Percentiles rank a stretch among this genome's conserved stretches.
phyloP scores from a whole-genome alignment of 1,284 basidiomycete species.

The Termitomyces sp. region DNA sequence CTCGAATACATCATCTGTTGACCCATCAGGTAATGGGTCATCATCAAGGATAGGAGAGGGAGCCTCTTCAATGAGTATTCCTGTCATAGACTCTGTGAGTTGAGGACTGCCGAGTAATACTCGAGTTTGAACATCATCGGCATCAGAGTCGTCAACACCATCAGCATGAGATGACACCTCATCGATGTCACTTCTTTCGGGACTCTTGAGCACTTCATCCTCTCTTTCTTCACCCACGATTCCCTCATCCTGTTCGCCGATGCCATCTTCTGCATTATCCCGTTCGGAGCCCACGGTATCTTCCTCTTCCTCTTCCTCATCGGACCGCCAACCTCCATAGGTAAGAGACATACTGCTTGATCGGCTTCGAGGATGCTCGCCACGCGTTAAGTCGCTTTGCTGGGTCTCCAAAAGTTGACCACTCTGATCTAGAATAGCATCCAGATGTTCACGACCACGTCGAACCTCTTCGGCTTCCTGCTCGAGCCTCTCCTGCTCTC shows the following conservation, averaged over 20 bases:
- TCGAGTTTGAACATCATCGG: conserved; percentile 22
- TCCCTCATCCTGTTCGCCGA: conserved; percentile 18
- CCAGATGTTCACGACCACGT: conserved; percentile 73
- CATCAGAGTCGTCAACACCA: conserved; percentile 2
- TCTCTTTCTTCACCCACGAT: conserved; percentile 24
- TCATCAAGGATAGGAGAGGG: neutral
- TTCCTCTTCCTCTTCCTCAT: conserved; percentile 29
- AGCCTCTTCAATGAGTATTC: neutral
- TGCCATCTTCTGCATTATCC: conserved; percentile 19
- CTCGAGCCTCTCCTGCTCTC: conserved; percentile 58
- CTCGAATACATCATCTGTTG: conserved; percentile 12
- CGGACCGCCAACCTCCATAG: conserved; percentile 32
- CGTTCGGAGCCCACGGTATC: conserved; percentile 21
- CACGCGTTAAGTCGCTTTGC: conserved; percentile 59
- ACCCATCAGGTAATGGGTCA: conserved; percentile 7
- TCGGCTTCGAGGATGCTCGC: conserved; percentile 44
- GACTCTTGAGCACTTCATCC: conserved; percentile 10
- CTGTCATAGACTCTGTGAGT: neutral
- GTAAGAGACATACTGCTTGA: conserved; percentile 47
- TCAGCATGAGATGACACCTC: conserved; percentile 2
- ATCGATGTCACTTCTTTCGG: conserved; percentile 6
- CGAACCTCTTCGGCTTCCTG: conserved; percentile 42
- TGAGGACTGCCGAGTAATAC: conserved; percentile 16
- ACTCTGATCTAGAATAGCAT: conserved; percentile 87
- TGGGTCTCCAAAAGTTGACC: conserved; percentile 85